Base-by-base conservation (phyloP, 164 flowering plant species). In the Malania oleifera region DNA sequence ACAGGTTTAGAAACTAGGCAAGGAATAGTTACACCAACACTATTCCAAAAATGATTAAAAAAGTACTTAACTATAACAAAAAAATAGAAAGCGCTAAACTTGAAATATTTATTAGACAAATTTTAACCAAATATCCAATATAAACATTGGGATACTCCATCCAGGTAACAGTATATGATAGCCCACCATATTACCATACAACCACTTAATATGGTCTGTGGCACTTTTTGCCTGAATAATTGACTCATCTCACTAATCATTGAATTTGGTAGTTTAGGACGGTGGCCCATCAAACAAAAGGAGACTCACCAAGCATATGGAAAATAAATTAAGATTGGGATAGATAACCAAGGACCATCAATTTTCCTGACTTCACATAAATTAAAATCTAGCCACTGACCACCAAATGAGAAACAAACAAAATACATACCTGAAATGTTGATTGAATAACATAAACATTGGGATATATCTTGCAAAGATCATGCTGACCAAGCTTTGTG, bases 401-500 rank as follows among this genome's bases (percentile, higher is more conserved):
- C 13, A 50, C 22, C 27, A 29, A 48, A 46, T 28, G 9, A 34
- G 25, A 34, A 26, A 47, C 27, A 45, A 60, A 20, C 25, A 51
- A 26, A 63, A 53, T 20, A 54, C 45, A 54, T 70, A 85, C 98
- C 98, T 91, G 98, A 70, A 91, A 91, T 50, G 98, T 91, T 54
- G 98, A 87, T 63, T 85, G 96, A 66, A 89, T 85, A 44, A 92
- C 91, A 78, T 66, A 49, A 7, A 92, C 89, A 71, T 77, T 82
- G 24, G 92, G 88, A 72, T 89, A 89, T 59, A 87, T 82, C 66
- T 87, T 89, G 80, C 98, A 92, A 19, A 92, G 85, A 58, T 92
- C 79, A 75, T 92, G 98, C 71, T 80, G 96, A 45, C 98, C 98
- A 70, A 92, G 96, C 80, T 92, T 89, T 62, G 98, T 89, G 56